Evolutionary conservation across 768 basidiomycete species (phyloP).

Genomic region (Ramaria sp.): DNA sequence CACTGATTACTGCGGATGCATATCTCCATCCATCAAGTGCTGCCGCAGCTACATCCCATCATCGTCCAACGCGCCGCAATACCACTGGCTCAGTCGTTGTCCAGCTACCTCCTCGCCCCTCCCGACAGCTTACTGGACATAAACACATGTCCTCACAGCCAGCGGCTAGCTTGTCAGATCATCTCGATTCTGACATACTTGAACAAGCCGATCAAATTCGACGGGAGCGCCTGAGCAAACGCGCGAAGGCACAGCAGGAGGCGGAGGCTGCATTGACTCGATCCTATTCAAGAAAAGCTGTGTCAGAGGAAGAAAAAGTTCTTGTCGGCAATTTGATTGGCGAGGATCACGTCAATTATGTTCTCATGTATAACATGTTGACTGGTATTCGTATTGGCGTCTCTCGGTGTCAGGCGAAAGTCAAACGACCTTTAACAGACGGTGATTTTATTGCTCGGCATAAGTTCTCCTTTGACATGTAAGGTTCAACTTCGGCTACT

Average conservation of each 20-base stretch:
- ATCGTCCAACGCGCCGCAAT: slow-evolving; percentile 48
- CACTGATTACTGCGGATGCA: slow-evolving; percentile 23
- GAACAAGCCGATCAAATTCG: slow-evolving; percentile 84
- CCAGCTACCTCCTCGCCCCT: slow-evolving; percentile 12
- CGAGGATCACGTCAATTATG: slow-evolving; percentile 98
- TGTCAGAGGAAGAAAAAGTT: slow-evolving; percentile 39
- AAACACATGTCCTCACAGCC: slow-evolving; percentile 20
- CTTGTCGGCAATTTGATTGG: slow-evolving; percentile 93
- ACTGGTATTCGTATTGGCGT: slow-evolving; percentile 96
- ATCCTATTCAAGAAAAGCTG: slow-evolving; percentile 11
- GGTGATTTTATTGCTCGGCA: slow-evolving; percentile 85
- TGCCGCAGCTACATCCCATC: slow-evolving; percentile 16
- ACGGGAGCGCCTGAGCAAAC: slow-evolving; percentile 62
- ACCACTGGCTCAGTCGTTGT: slow-evolving; percentile 46
- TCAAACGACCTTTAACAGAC: slow-evolving; percentile 69
- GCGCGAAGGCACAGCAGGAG: slow-evolving; percentile 54
- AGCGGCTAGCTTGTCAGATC: slow-evolving; percentile 32
- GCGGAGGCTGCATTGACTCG: slow-evolving; percentile 46
- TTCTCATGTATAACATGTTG: slow-evolving; percentile 99
- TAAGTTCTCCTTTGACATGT: slow-evolving; percentile 98
- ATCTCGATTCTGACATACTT: slow-evolving; percentile 72
- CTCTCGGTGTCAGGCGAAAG: slow-evolving; percentile 93
- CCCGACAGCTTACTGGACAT: slow-evolving; percentile 18
- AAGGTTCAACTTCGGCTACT: slow-evolving; percentile 20
- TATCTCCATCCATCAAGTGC: slow-evolving; percentile 36